Evolutionary conservation across 331 rosid species (phyloP), one percentile per base, ranked within the genome.

Genomic region (Cydonia oblonga): DNA sequence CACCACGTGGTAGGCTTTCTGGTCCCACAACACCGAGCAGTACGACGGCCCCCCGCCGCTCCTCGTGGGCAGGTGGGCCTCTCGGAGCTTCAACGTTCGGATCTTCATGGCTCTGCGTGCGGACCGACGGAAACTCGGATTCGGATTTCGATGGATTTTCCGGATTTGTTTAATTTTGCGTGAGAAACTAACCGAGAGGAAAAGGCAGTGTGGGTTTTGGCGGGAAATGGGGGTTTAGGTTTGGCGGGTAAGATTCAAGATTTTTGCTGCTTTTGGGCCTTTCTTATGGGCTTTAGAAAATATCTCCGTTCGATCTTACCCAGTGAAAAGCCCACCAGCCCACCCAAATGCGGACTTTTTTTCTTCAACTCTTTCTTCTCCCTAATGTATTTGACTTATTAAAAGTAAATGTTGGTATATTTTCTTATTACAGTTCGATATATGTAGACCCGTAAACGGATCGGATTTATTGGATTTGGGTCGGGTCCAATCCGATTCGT

Each of bases 11-110:
- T 60, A 76, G 54, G 96, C 92, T 23, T 84, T 86, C 64, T 87
- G 90, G 84, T 91, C 98, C 98, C 97, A 95, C 77, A 90, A 30
- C 18, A 95, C 69, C 53, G 98, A 95, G 86, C 97, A 91, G 84
- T 89, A 88, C 3, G 95, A 91, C 33, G 88, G 72, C 22, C 84
- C 53, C 16, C 93, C 89, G 29, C 61, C 66, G 77, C 69, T 51
- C 70, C 74, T 65, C 9, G 87, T 71, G 13, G 78, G 81, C 79
- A 85, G 84, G 86, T 87, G 91, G 42, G 88, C 96, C 73, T 95
- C 99, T 72, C 96, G 83, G 18, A 95, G 91, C 89, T 95, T 95
- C 80, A 91, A 69, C 59, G 92, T 81, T 46, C 97, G 87, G 32
- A 88, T 76, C 81, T 95, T 95, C 99, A 95, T 95, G 82, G 40